Base-by-base conservation (phyloP, 1,284 basidiomycete species). In the Kalmanozyma brasiliensis region DNA sequence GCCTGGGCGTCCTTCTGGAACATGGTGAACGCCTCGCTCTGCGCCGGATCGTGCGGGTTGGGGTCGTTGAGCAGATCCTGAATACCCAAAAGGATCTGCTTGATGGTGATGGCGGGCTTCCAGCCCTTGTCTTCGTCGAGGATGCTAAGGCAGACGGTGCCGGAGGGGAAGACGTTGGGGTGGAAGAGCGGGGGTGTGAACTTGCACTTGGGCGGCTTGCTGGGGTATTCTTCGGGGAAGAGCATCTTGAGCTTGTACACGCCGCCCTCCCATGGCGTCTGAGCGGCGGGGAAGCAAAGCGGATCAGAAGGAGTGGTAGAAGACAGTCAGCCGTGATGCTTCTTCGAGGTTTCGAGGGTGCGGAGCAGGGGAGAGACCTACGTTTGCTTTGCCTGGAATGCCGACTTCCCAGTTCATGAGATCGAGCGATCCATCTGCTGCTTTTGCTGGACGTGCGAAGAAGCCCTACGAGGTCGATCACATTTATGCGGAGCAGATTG, bases 51-150 rank as follows among this genome's bases (percentile, higher is more conserved):
- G 61, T 89, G 89, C 38, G 94, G 91, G 79, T 98, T 98, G 8
- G 94, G 94, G 76, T 97, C 92, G 78, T 94, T 90, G 49, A 98
- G 85, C 8, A 98, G 85, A 77, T 96, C 94, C 83, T 98, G 94
- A 60, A 97, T 92, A 61, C 96, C 96, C 16, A 98, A 86, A 23
- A 98, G 85, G 73, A 99, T 94, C 87, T 98, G 94, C 83, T 98
- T 99, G 84, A 99, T 93, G 2, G 94, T 98, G 77, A 99, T 98
- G 2, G 94, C 91, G 10, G 96, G 94, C 83, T 98, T 98, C 96
- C 96, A 99, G 6, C 90, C 90, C 84, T 98, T 98, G 84, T 99
- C 96, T 82, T 99, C 96, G 82, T 98, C 95, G 35, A 99, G 85
- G 81, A 99, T 99, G 14, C 94, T 97, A 20, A 98, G 86, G 82